Evolutionary conservation across 2,329 filamentous ascomycete genomes (phyloP), one percentile per base, ranked within the genome.

Genomic region (Fusarium sp.): DNA sequence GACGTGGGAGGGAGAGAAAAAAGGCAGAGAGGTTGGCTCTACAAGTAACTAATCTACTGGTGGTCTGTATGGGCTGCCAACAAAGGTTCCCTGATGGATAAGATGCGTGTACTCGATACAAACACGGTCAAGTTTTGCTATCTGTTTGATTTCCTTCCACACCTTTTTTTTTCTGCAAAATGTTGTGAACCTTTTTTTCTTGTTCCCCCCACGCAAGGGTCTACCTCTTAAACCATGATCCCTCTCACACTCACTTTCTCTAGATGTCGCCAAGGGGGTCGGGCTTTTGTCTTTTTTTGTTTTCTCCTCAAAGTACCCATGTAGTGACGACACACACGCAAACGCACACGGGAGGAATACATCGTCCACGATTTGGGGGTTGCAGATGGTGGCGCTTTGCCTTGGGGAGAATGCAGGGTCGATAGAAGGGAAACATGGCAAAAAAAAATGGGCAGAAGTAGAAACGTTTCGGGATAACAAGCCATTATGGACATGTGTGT

Each of bases 311-410:
- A 48, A 27, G 43, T 27, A 48, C 23, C 27, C 43, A 18, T 10
- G 43, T 10, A 18, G 43, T 48, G 14, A 48, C 43, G 43, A 48
- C 43, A 25, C 43, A 25, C 20, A 50, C 9, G 32, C 11, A 50
- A 13, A 43, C n/a, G 41, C 45, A 50, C 48, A 52, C 9, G 25
- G 48, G 25, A 27, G 43, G 43, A 45, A 20, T 45, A 25, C 43
- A 45, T 45, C 27, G 27, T 30, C 27, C 37, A 25, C 14, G 43
- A 48, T 48, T 48, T 48, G 14, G 30, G 50, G 50, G 34, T 54
- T 56, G 30, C 50, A 57, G 52, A 57, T 57, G 52, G 52, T 57
- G 52, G 52, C 52, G 52, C 52, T 23, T 57, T 57, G 32, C 52
- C 30, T 57, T 57, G 52, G 30, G 30, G 27, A 18, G 32, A 25